Conservation (phyloP, 345 rosid species). For the Limnanthes douglasii region DNA sequence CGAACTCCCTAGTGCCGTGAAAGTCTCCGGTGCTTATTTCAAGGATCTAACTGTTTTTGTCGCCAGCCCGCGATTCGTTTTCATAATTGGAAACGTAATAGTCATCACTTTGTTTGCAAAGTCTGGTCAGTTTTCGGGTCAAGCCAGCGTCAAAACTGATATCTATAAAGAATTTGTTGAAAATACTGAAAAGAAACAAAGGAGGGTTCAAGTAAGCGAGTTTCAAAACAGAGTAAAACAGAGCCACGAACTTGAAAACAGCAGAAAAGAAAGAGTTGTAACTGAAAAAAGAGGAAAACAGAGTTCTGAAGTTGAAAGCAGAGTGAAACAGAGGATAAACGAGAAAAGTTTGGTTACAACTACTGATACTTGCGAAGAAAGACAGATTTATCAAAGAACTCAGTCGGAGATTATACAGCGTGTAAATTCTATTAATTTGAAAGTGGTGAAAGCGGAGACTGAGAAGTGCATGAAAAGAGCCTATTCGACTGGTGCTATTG, state of each 20-base stretch:
- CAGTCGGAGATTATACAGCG: conserved; percentile 36
- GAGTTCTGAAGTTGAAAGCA: conserved; percentile 8
- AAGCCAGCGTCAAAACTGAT: no score
- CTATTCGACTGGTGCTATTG: conserved; percentile 10
- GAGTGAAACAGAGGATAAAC: conserved; percentile 15
- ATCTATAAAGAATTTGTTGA: conserved; percentile 29
- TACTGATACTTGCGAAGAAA: conserved; percentile 5
- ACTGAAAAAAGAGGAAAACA: no score
- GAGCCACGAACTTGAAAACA: no score
- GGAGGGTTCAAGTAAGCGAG: no score
- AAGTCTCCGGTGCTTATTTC: conserved; percentile 42
- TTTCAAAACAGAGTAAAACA: no score
- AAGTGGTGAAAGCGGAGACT: conserved; percentile 12
- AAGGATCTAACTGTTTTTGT: conserved; percentile 29
- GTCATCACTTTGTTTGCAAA: conserved; percentile 54
- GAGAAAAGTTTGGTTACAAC: conserved; percentile 8
- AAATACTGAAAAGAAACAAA: conserved; percentile 29
- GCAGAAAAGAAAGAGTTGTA: no score
- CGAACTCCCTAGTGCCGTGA: conserved; percentile 37
- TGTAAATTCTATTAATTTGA: no score
- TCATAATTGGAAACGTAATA: conserved; percentile 65
- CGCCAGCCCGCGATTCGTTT: conserved; percentile 57
- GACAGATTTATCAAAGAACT: conserved; percentile 29
- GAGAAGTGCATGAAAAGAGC: conserved; percentile 23
- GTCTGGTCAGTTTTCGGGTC: conserved; percentile 39